Base-by-base conservation (phyloP, 2,329 filamentous ascomycete genomes). In the Clonostachys chloroleuca region DNA sequence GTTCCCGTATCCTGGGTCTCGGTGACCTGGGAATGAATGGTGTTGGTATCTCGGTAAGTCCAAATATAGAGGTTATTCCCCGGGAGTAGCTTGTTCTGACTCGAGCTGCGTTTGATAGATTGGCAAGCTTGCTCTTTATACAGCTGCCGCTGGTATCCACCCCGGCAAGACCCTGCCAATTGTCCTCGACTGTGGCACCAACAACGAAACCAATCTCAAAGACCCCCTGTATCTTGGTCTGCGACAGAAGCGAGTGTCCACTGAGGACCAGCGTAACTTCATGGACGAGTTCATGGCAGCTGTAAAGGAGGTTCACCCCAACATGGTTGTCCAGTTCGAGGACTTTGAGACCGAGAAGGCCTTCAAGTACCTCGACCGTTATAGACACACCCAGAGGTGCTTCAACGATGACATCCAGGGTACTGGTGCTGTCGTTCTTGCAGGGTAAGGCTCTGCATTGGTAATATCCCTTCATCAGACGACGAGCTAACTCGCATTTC, bases 351-450 rank as follows among this genome's bases (percentile, higher is more conserved):
- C 92, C 61, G 78, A 82, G 57, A 84, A 84, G 70, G 92, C 94
- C 42, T 99, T 97, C 80, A 87, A 88, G 52, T 92, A 95, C 60
- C 81, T 97, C 39, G 87, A 94, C 64, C 83, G 90, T 51, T 97
- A 97, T 73, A 87, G 89, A 57, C 78, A 92, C 64, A 81, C 78
- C 54, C 92, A 96, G 77, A 92, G 89, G 68, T 95, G 89, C 78
- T 99, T 99, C 82, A 97, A 97, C 68, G 94, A 97, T 63, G 92
- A 99, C 64, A 94, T 99, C 63, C 92, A 97, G 75, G 92, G 92
- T 55, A 97, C 94, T 57, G 94, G 94, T 58, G 91, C 92, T 53
- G 94, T 99, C 60, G 91, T 97, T 52, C 80, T 96, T 47, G 92
- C 81, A 53, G 92, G 92, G 76, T 83, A 68, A 65, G 76, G 64